Evolutionary conservation across 306 rosid species (phyloP), one percentile per base, ranked within the genome.

Genomic region (Pterocarpus santalinus): DNA sequence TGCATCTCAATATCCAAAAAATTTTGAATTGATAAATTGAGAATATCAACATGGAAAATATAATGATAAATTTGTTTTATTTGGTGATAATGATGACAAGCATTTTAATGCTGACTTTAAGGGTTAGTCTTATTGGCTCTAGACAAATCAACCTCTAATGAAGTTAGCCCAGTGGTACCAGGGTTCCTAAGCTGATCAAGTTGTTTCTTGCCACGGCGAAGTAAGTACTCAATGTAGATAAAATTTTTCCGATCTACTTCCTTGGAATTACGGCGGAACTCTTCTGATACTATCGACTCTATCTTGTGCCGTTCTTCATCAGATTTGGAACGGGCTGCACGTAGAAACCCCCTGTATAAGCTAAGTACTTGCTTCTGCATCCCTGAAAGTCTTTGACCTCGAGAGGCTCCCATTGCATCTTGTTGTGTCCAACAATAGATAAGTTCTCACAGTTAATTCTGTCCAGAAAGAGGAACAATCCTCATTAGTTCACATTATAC

Each of bases 331-430:
- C 97, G 95, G 1, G 99, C 92, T 3, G 89, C 89, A 52, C 97
- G 90, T 13, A 95, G 81, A 89, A 95, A 95, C 14, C 88, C 90
- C 86, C 97, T 87, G 88, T 91, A 93, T 35, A 93, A 75, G 49
- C 93, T 70, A 15, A 95, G 95, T 3, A 95, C 97, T 88, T 93
- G 97, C 55, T 82, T 95, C 76, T 95, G 99, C 94, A 95, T 83
- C 43, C 97, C 97, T 5, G 97, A 95, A 44, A 95, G 94, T 82
- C 86, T 92, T 36, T 82, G 86, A 16, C 80, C 89, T 28, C 72
- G 28, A 2, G 85, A 76, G 70, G 69, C 80, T 55, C 83, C 94
- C 98, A 89, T 92, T 56, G 88, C 76, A 47, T 36, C 77, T 35
- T 68, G 16, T 58, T 39, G 55, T 74, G 28, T 43, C 75, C n/a